Evolutionary conservation across 2,329 filamentous ascomycete species (phyloP), one percentile per base, ranked within the genome.

Genomic region (Chrysoporthe deuterocubensis): DNA sequence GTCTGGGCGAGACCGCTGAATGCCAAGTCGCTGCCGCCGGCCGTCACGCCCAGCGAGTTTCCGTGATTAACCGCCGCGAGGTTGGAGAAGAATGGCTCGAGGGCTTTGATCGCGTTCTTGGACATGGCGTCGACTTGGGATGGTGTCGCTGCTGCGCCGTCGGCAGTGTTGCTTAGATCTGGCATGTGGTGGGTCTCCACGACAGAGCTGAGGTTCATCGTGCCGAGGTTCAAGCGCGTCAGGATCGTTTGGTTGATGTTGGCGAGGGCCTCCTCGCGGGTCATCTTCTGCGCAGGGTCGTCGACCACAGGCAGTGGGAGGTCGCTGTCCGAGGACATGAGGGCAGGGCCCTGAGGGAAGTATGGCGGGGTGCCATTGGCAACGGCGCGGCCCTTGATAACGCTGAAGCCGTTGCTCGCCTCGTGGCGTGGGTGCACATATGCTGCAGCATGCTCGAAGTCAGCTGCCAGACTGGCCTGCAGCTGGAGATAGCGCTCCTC

Each of bases 211-310:
- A 76, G 78, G 68, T 83, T 84, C 66, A 81, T 81, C 40, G 80
- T 81, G 50, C 83, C 83, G 2, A 87, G 79, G 71, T 87, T 87
- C 18, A 88, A 80, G 4, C 85, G 83, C 21, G 89, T 88, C 44
- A 90, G 80, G 1, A 91, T 87, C 71, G 89, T 89, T 76, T 91
- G 88, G 76, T 91, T 90, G 77, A 91, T 90, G 77, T 90, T 90
- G 75, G 84, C 86, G 52, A 91, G 84, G 0, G 87, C 87, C 73
- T 90, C 88, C 72, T 90, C 88, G 14, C 87, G 85, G 76, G 89
- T 87, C 71, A 90, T 87, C 79, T 90, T 90, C 71, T 84, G 84
- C 37, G 89, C 83, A 1, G 88, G 87, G 71, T 90, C 88, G 68
- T 84, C 82, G 21, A 68, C 63, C 14, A 54, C 48, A 9, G 68